A percentile compares a stretch with the other conserved stretches of the same genome.
phyloP scores from a whole-genome alignment of 371 early-diverging fungal species.

The Mortierella sp. region DNA sequence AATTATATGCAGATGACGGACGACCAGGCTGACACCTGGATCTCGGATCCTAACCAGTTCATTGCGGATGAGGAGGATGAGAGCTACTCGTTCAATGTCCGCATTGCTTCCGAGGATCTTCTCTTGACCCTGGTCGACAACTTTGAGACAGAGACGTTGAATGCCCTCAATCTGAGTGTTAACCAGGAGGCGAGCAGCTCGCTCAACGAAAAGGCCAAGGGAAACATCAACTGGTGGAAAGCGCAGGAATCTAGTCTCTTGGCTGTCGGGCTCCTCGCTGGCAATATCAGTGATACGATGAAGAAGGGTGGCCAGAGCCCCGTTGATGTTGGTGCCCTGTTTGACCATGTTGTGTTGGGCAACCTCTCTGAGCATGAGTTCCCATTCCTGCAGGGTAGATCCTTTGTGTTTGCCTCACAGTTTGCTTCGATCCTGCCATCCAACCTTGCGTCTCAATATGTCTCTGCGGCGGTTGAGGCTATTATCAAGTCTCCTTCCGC shows the following conservation, averaged over 20 bases:
- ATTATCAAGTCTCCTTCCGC: constrained; percentile 69
- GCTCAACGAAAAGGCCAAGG: constrained; percentile 20
- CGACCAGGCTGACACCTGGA: constrained; percentile 86
- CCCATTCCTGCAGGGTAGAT: constrained; percentile 91
- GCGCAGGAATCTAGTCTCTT: constrained; percentile 85
- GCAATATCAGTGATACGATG: constrained; percentile 67
- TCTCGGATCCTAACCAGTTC: constrained; percentile 83
- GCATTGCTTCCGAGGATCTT: constrained; percentile 85
- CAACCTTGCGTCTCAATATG: constrained; percentile 73
- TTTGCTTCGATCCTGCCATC: constrained; percentile 81
- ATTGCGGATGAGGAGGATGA: constrained; percentile 93
- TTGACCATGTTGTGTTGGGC: constrained; percentile 82
- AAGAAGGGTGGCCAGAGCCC: constrained; percentile 60
- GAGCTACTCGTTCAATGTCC: constrained; percentile 81
- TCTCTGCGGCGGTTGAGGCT: constrained; percentile 78
- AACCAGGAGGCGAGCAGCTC: constrained; percentile 46
- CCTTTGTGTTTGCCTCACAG: constrained; percentile 87
- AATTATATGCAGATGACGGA: constrained; percentile 87
- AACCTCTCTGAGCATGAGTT: constrained; percentile 71
- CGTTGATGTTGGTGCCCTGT: constrained; percentile 75
- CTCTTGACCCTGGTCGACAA: constrained; percentile 67
- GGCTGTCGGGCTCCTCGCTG: constrained; percentile 74
- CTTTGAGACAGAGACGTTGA: constrained; percentile 66
- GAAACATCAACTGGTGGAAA: constrained; percentile 75
- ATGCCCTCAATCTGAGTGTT: constrained; percentile 50